Percentiles rank a stretch among this genome's conserved stretches.
Evolutionary conservation across 1,284 basidiomycete genomes (phyloP).

Genomic region (Ganoderma sinense): DNA sequence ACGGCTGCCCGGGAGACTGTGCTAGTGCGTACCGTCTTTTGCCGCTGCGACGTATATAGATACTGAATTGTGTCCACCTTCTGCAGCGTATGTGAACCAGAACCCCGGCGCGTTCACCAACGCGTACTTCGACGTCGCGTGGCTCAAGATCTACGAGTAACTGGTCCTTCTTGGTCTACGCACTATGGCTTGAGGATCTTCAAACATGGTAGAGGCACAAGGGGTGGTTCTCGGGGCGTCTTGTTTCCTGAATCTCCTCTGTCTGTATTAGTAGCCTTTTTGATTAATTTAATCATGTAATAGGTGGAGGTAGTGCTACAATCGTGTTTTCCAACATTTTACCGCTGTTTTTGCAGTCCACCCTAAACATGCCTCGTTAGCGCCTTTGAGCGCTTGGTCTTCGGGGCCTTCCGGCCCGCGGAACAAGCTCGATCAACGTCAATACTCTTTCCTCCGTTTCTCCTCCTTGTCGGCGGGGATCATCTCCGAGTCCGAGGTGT

Average conservation of each 20-base stretch:
- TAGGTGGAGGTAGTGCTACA: not conserved
- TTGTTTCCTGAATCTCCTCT: not conserved
- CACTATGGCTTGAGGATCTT: not conserved
- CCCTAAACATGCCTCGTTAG: too few species aligned
- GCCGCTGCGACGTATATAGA: not conserved
- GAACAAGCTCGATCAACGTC: too few species aligned
- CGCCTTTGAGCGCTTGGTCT: too few species aligned
- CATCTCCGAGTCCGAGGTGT: too few species aligned
- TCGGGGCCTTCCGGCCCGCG: too few species aligned
- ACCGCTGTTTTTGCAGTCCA: too few species aligned
- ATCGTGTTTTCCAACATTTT: too few species aligned
- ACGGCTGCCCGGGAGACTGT: slow-evolving; percentile 57
- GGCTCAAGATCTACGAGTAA: slow-evolving; percentile 51
- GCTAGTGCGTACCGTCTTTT: slow-evolving; percentile 41
- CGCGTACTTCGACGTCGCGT: slow-evolving; percentile 74
- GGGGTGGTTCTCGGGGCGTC: not conserved
- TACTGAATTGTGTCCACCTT: not conserved
- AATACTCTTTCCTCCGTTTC: too few species aligned
- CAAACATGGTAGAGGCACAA: not conserved
- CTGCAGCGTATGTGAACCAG: slow-evolving; percentile 63
- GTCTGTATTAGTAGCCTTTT: not conserved
- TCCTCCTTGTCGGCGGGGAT: too few species aligned
- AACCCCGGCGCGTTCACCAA: slow-evolving; percentile 69
- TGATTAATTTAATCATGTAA: not conserved
- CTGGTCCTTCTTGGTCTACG: too few species aligned